These are phyloP conservation scores for Helianthus tuberosus DNA, from an alignment of 129 eudicot species.

Conservation along the genomic window DNA sequence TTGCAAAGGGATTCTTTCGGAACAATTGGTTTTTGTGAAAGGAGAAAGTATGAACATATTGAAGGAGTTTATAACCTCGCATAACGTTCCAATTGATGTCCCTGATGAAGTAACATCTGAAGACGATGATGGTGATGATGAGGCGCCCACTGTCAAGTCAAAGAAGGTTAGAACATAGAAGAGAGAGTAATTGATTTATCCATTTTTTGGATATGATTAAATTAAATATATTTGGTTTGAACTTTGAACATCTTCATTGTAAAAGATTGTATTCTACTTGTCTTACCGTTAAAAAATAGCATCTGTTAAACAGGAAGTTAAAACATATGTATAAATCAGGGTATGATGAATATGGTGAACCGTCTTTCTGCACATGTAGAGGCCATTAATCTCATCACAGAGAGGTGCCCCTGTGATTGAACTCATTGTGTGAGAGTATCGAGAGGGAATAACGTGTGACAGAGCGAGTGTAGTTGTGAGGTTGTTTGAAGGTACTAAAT, in stretches of 20 bases:
- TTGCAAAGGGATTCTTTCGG: constrained; percentile 62
- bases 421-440: no score
- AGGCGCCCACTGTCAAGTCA: constrained; percentile 49
- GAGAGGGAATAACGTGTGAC: no score
- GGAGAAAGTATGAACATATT: constrained; percentile 78
- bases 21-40: constrained; percentile 66
- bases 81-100: constrained; percentile 82
- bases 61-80: constrained; percentile 71
- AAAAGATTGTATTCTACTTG: neutral
- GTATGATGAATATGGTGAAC: no score
- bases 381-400: no score
- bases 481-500: no score
- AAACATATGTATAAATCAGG: no score
- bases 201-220: neutral
- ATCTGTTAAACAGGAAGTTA: neutral
- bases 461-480: no score
- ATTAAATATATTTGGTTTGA: neutral
- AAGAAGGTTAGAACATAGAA: constrained; percentile 48
- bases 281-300: neutral
- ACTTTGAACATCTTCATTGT: neutral
- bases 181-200: neutral
- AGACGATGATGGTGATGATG: constrained; percentile 36
- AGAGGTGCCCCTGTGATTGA: no score
- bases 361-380: no score
- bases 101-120: constrained; percentile 86